Evolutionary conservation across 371 early-diverging fungal genomes (phyloP).

Genomic region (Mucor indicus): DNA sequence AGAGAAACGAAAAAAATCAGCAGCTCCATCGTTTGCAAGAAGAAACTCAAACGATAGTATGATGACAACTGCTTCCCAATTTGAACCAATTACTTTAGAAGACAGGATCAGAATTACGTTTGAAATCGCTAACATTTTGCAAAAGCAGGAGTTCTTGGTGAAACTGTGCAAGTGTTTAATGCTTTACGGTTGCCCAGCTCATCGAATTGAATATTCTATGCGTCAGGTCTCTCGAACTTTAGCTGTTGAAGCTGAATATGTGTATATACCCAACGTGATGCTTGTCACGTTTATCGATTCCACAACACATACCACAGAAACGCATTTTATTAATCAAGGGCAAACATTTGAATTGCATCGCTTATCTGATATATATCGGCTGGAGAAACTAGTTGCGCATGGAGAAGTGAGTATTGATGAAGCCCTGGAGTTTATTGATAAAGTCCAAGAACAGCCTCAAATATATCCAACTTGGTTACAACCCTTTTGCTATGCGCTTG

Average conservation of each 20-base stretch:
- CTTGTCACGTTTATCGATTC: constrained; percentile 69
- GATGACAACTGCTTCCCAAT: constrained; percentile 47
- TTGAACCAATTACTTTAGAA: constrained; percentile 48
- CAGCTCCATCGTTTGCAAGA: constrained; percentile 22
- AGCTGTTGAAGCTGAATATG: constrained; percentile 66
- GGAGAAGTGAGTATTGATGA: constrained; percentile 53
- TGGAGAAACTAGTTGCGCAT: constrained; percentile 47
- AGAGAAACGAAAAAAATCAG: constrained; percentile 30
- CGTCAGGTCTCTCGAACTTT: constrained; percentile 48
- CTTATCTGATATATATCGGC: constrained; percentile 56
- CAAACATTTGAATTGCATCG: constrained; percentile 71
- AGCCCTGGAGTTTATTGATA: constrained; percentile 48
- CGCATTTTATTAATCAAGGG: constrained; percentile 61
- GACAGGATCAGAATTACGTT: constrained; percentile 57
- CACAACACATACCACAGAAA: constrained; percentile 73
- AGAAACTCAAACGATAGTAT: constrained; percentile 37
- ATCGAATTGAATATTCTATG: constrained; percentile 57
- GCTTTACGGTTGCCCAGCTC: constrained; percentile 59
- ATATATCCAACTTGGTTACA: constrained; percentile 52
- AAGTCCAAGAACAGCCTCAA: constrained; percentile 32
- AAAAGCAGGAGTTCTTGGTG: constrained; percentile 56
- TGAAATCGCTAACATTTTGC: constrained; percentile 58
- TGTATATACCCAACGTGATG: constrained; percentile 70
- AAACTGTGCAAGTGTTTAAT: constrained; percentile 51
- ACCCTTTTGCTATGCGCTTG: constrained; percentile 45